Evolutionary conservation across 768 basidiomycete genomes (phyloP).

Genomic region (Nevesoporus exiguus): DNA sequence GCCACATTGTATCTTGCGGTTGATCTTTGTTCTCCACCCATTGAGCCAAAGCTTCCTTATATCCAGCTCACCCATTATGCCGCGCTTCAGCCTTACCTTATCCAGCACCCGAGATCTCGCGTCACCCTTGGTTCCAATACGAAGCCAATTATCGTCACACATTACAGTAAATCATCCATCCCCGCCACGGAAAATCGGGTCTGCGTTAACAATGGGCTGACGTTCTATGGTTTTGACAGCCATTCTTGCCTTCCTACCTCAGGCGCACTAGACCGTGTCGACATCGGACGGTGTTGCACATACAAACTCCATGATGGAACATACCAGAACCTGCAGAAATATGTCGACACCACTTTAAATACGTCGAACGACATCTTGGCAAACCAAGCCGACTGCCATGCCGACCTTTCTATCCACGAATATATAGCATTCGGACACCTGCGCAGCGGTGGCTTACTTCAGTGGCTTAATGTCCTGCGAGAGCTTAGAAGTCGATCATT

Average conservation of each 20-base stretch:
- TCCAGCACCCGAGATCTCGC: conserved; percentile 15
- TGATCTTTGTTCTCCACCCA: conserved; percentile 30
- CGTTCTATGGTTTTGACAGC: conserved; percentile 30
- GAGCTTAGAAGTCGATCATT: conserved; percentile 39
- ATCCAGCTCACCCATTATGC: conserved; percentile 13
- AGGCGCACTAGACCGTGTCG: conserved; percentile 5
- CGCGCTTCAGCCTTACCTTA: conserved; percentile 8
- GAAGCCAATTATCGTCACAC: conserved; percentile 15
- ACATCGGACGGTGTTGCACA: conserved; percentile 28
- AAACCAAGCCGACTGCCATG: conserved; percentile 40
- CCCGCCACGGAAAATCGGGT: conserved; percentile 14
- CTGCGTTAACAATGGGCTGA: conserved; percentile 36
- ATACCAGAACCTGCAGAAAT: conserved; percentile 38
- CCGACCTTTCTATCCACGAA: conserved; percentile 41
- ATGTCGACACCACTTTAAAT: conserved; percentile 34
- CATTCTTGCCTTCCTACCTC: conserved; percentile 11
- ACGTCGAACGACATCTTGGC: conserved; percentile 42
- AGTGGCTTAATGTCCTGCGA: conserved; percentile 49
- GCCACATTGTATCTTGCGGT: conserved; percentile 38
- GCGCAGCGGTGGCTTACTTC: conserved; percentile 41
- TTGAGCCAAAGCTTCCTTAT: conserved; percentile 4
- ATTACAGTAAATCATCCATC: conserved; percentile 14
- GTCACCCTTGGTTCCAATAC: conserved; percentile 22
- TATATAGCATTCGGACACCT: conserved; percentile 41
- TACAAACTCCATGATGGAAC: conserved; percentile 29